Conservation (phyloP, 2,329 filamentous ascomycete species). For the Xylaria sp. region DNA sequence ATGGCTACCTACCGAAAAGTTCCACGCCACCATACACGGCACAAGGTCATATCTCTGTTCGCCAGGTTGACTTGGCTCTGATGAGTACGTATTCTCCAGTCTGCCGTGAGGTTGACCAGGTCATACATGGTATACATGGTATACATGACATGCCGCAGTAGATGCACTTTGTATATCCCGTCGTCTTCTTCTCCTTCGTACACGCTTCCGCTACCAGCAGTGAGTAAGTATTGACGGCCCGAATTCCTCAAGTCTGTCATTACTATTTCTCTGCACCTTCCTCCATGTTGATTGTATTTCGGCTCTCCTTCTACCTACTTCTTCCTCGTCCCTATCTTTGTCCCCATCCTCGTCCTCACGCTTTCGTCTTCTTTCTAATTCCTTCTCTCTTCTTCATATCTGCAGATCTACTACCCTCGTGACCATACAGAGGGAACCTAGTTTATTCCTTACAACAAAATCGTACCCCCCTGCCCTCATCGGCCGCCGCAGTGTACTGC, state of each 20-base stretch:
- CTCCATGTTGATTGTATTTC: constrained; percentile 25
- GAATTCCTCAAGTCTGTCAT: constrained; percentile 21
- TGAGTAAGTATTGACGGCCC: constrained; percentile 25
- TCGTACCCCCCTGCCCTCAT: neutral
- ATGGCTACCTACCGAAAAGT: constrained; percentile 6
- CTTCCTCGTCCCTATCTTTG: neutral
- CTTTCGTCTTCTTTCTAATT: neutral
- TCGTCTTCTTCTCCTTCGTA: constrained; percentile 11
- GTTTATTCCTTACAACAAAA: neutral
- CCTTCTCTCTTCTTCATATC: neutral
- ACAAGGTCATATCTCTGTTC: constrained; percentile 17
- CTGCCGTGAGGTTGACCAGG: constrained; percentile 21
- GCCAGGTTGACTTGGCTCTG: constrained; percentile 6
- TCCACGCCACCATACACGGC: constrained; percentile 20
- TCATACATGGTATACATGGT: constrained; percentile 18
- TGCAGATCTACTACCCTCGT: neutral
- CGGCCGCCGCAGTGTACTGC: neutral
- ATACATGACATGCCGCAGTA: too few relatives aligned
- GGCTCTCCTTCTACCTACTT: constrained; percentile 8
- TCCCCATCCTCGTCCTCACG: neutral
- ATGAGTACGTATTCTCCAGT: constrained; percentile 7
- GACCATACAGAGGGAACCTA: neutral
- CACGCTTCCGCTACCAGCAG: constrained; percentile 15
- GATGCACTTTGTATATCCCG: constrained; percentile 21
- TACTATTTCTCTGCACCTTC: constrained; percentile 25